These are phyloP conservation scores for Candida bentonensis DNA, from an alignment of 805 yeast genomes.

Conservation along the genomic window DNA sequence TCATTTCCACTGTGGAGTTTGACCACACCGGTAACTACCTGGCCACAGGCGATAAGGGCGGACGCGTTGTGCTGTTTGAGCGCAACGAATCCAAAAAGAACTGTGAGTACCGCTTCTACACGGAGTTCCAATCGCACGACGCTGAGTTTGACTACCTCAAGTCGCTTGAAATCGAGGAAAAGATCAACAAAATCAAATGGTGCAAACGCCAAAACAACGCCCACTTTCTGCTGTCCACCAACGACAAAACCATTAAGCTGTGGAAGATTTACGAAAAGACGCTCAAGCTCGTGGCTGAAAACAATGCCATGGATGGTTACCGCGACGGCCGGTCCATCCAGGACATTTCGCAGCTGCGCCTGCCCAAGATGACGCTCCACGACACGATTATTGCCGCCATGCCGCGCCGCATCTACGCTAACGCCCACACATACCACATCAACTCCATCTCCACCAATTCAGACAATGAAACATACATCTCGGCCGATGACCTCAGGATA, in stretches of 20 bases:
- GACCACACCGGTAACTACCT: constrained; percentile 88
- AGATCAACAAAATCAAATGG: constrained; percentile 97
- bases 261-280: constrained; percentile 94
- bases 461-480: constrained; percentile 89
- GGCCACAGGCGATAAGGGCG: constrained; percentile 98
- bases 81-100: constrained; percentile 59
- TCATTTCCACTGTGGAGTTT: constrained; percentile 92
- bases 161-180: constrained; percentile 93
- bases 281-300: constrained; percentile 83
- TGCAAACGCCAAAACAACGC: constrained; percentile 75
- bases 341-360: constrained; percentile 34
- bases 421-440: constrained; percentile 97
- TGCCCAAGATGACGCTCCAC: constrained; percentile 85
- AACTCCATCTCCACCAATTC: constrained; percentile 89
- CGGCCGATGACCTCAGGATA: constrained; percentile 87
- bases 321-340: constrained; percentile 16
- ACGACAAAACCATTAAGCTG: constrained; percentile 94
- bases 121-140: constrained; percentile 96
- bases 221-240: constrained; percentile 80
- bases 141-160: constrained; percentile 96
- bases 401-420: constrained; percentile 80
- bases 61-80: constrained; percentile 91
- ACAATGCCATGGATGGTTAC: constrained; percentile 48
- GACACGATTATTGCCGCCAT: constrained; percentile 92
- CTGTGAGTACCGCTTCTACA: constrained; percentile 89